Evolutionary conservation across 352 stramenopile genomes (phyloP), one percentile per base, ranked within the genome.

Genomic region (Phytophthora pisi): DNA sequence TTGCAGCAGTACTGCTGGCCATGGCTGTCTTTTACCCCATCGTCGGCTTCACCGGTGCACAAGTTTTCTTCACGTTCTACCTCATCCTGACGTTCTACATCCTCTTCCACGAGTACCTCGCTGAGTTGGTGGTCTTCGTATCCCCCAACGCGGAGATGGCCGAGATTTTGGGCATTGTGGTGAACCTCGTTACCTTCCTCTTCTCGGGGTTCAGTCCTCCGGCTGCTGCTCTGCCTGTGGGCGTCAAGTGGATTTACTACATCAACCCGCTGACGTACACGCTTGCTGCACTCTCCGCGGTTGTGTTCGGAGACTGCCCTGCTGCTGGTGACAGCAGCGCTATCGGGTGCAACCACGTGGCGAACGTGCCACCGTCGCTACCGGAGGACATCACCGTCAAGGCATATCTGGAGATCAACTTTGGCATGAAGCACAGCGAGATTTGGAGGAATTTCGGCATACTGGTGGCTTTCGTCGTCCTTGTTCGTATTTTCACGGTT

Each of bases 171-270:
- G 71, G 71, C 10, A 61, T 74, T 52, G n/a, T 79, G 8, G 26
- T 77, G 36, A 81, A 79, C 57, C 51, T 75, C 28, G 45, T 82
- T 15, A 72, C 64, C 38, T 75, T 75, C 16, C 43, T 79, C 11
- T 73, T 82, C 9, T 55, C 73, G 9, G 71, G 74, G 9, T 82
- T 66, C 34, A 72, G 77, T 57, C 78, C 76, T 15, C 76, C 81
- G 2, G 69, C 74, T 5, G 57, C 62, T 13, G 56, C 70, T 38
- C 9, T 78, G 51, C 55, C 75, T 36, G n/a, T 13, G 28, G 28
- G 55, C 5, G 40, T 66, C 20, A 70, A 66, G 20, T 74, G 66
- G 66, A 10, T 74, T 0, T 74, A 74, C 43, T 31, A 68, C 42
- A 70, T 78, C 59, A 78, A 64, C 11, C 68, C 72, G 11, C 53